Percentiles rank a stretch among this genome's conserved stretches.
phyloP scores from a whole-genome alignment of 2,329 filamentous ascomycete genomes.

The Fusarium subglutinans region DNA sequence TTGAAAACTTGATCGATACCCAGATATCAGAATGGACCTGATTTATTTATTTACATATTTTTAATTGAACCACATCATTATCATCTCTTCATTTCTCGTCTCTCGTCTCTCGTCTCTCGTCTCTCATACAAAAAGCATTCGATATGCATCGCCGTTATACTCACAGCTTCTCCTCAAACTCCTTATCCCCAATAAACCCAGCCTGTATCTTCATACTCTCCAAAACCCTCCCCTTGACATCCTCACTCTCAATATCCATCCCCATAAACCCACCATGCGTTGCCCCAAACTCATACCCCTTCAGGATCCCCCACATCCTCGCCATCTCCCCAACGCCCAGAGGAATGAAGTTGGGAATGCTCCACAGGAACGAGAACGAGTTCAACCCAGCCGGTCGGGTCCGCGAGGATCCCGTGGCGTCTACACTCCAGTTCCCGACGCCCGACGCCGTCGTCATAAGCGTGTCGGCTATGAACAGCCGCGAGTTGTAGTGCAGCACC shows the following conservation, averaged over 20 bases:
- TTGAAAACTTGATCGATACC: constrained; percentile 24
- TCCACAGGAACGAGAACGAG: constrained; percentile 79
- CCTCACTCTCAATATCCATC: constrained; percentile 65
- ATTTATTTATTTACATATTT: neutral
- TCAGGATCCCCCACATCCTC: constrained; percentile 75
- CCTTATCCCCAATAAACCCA: constrained; percentile 55
- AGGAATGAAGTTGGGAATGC: constrained; percentile 79
- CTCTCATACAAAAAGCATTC: neutral
- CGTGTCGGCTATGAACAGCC: constrained; percentile 80
- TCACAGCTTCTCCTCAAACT: constrained; percentile 44
- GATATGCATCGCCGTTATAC: neutral
- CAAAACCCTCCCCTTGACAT: constrained; percentile 72
- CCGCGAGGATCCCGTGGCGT: constrained; percentile 50
- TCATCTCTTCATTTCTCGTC: neutral
- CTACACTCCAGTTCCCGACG: constrained; percentile 54
- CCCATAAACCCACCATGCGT: constrained; percentile 75
- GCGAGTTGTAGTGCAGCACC: constrained; percentile 68
- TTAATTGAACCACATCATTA: neutral
- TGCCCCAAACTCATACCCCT: constrained; percentile 68
- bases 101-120: neutral
- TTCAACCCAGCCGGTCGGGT: constrained; percentile 56
- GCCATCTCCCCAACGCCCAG: constrained; percentile 70
- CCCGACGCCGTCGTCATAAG: constrained; percentile 74
- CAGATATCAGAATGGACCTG: constrained; percentile 32
- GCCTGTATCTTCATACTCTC: constrained; percentile 82